A percentile compares a stretch with the other conserved stretches of the same genome.
phyloP scores from a whole-genome alignment of 2,329 filamentous ascomycete genomes.

The Cryphonectria carpinicola region DNA sequence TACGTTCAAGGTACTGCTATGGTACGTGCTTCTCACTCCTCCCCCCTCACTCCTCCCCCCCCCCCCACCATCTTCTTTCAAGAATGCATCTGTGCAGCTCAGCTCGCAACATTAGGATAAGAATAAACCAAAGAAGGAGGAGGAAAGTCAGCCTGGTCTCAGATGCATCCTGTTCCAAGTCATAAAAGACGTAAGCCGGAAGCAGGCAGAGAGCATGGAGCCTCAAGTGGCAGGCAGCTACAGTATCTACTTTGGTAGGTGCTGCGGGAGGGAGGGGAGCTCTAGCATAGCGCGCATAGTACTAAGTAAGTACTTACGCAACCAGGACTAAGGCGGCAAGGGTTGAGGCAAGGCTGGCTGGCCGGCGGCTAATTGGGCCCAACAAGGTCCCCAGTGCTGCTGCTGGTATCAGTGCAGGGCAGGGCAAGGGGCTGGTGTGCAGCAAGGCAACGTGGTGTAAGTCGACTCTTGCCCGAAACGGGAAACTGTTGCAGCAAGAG shows the following conservation, averaged over 20 bases:
- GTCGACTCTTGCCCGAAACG: background rate
- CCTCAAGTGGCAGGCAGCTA: background rate
- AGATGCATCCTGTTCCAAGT: background rate
- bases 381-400: background rate
- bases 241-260: background rate
- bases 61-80: background rate
- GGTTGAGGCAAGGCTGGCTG: background rate
- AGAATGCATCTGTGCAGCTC: background rate
- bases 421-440: background rate
- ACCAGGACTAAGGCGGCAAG: background rate
- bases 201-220: background rate
- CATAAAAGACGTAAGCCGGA: background rate
- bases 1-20: background rate
- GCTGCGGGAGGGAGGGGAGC: background rate
- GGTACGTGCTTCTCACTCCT: background rate
- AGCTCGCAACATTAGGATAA: background rate
- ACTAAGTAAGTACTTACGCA: background rate
- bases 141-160: background rate
- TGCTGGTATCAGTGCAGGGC: conserved; percentile 2
- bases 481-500: background rate
- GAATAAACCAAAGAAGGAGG: background rate
- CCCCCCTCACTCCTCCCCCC: no score
- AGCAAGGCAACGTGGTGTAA: conserved; percentile 6
- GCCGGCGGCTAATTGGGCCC: conserved; percentile 3
- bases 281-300: background rate